Percentiles rank a stretch among this genome's conserved stretches.
phyloP scores from a whole-genome alignment of 176 grass and related monocot genomes.

The Canna indica region DNA sequence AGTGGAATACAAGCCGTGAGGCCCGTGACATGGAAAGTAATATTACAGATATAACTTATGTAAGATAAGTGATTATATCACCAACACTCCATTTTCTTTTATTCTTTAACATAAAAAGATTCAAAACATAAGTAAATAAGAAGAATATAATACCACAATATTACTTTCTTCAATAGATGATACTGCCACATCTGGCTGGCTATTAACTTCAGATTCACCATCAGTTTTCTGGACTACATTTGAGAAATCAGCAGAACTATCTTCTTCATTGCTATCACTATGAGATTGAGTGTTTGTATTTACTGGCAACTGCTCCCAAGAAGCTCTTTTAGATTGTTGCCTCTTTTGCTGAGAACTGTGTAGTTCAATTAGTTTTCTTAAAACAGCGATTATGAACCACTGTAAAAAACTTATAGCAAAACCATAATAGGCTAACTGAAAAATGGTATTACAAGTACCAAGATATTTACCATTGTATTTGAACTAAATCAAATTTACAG shows the following conservation, averaged over 20 bases:
- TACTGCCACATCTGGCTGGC: constrained; percentile 20
- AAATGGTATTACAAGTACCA: not conserved
- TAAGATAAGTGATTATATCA: too few species aligned
- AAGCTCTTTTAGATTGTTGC: constrained; percentile 17
- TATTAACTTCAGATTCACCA: constrained; percentile 9
- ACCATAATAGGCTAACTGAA: not conserved
- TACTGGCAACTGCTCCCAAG: constrained; percentile 4
- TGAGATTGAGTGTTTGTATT: constrained; percentile 14
- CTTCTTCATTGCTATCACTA: not conserved
- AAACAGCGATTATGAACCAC: not conserved
- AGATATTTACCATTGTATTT: not conserved
- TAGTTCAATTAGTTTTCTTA: not conserved
- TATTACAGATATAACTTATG: too few species aligned
- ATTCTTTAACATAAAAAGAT: not conserved
- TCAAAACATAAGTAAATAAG: not conserved
- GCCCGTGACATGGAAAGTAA: not conserved
- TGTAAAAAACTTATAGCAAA: too few species aligned
- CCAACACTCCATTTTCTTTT: too few species aligned
- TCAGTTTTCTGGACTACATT: constrained; percentile 21
- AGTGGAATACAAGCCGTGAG: not conserved
- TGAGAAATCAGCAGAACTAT: constrained; percentile 9
- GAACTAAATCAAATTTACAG: not conserved
- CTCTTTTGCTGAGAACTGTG: constrained; percentile 31
- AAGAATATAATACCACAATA: constrained; percentile 21
- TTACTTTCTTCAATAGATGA: constrained; percentile 20